Base-by-base conservation (phyloP, 2,329 filamentous ascomycete genomes). In the Microthyrium microscopicum region DNA sequence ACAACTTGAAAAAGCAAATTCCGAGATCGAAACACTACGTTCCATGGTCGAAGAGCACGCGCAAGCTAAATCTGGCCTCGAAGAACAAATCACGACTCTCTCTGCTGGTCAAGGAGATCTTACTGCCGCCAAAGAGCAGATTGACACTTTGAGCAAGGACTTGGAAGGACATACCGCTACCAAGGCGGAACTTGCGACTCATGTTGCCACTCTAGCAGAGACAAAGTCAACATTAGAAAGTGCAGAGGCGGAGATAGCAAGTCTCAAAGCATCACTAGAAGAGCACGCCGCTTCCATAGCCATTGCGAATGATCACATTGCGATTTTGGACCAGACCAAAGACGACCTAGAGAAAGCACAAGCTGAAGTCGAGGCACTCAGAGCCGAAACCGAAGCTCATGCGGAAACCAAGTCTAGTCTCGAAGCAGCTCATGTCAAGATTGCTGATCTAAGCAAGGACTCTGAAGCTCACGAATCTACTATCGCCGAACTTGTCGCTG, bases 81-180 rank as follows among this genome's bases (percentile, higher is more conserved):
- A n/a, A n/a, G n/a, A n/a, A n/a, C n/a, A n/a, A n/a, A n/a, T n/a
- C n/a, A n/a, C n/a, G n/a, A n/a, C n/a, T n/a, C n/a, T n/a, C n/a
- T n/a, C n/a, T n/a, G n/a, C n/a, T n/a, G n/a, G n/a, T n/a, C n/a
- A 36, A 24, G 16, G 20, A 16, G 34, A 36, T 2, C 34, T 34
- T 13, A 29, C 33, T 6, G 25, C 19, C n/a, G 17, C 31, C 9
- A n/a, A 25, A 29, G 9, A 5, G 13, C 20, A 15, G 22, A 12
- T 36, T 17, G 20, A n/a, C 12, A 24, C 22, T 4, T 22, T 36
- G 12, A 25, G n/a, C 12, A 27, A 36, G 25, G 29, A 35, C 7
- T 12, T 27, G 19, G 34, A 36, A 5, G n/a, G 12, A n/a, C 35
- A 37, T 18, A n/a, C 20, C n/a, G 25, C n/a, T 9, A 24, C 28